These are phyloP conservation scores for Apiospora arundinis DNA, from an alignment of 2,329 filamentous ascomycete species.

Conservation along the genomic window DNA sequence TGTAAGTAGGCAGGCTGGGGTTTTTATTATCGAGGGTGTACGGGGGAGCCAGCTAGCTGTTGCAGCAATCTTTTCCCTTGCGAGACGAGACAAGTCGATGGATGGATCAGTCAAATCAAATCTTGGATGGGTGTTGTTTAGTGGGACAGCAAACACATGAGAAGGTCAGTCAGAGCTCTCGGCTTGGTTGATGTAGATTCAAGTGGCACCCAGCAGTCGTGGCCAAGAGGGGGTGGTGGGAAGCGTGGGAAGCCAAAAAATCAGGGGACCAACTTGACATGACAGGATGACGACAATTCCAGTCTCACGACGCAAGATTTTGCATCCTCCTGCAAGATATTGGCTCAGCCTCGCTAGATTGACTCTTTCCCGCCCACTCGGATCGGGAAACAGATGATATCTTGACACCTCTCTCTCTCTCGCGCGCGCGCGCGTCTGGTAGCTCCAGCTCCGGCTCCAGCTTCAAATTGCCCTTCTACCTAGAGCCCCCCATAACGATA, in stretches of 20 bases:
- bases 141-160: slow-evolving; percentile 20
- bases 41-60: not conserved
- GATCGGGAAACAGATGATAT: slow-evolving; percentile 8
- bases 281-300: slow-evolving; percentile 17
- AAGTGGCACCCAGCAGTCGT: slow-evolving; percentile 17
- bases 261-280: slow-evolving; percentile 15
- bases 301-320: slow-evolving; percentile 14
- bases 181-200: slow-evolving; percentile 15
- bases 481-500: not conserved
- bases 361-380: slow-evolving; percentile 15
- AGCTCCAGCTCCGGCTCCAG: not conserved
- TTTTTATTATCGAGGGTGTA: slow-evolving; percentile 1
- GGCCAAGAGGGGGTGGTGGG: slow-evolving; percentile 17
- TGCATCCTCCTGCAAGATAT: slow-evolving; percentile 3
- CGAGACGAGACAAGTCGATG: slow-evolving; percentile 6
- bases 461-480: not conserved
- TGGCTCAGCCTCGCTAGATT: slow-evolving; percentile 17
- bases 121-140: slow-evolving; percentile 13
- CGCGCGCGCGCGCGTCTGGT: no score
- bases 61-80: slow-evolving; percentile 1
- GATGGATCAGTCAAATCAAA: slow-evolving; percentile 18
- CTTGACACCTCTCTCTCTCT: no score
- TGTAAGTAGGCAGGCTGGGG: slow-evolving; percentile 2
- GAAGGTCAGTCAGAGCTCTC: slow-evolving; percentile 15
- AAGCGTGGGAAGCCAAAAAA: slow-evolving; percentile 17